Evolutionary conservation across 306 rosid genomes (phyloP), one percentile per base, ranked within the genome.

Genomic region (Chamaecrista fasciculata): DNA sequence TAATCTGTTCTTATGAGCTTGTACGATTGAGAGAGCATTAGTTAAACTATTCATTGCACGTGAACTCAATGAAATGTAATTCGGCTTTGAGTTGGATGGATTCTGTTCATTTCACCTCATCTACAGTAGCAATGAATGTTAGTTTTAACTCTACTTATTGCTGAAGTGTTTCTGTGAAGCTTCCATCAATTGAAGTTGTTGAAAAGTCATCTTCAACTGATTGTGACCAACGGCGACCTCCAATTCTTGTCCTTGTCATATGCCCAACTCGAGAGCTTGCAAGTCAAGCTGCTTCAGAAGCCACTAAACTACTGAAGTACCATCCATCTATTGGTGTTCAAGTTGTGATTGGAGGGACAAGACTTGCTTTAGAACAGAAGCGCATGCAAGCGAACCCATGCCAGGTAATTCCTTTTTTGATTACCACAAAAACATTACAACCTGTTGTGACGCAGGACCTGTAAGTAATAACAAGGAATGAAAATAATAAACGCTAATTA

Each of bases 241-340:
- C 99, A 28, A 94, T 94, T 78, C 47, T 62, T 74, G 95, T 94
- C 60, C 95, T 94, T 74, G 92, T 94, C 40, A 82, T 94, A 70
- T 94, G 99, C 84, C 99, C 99, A 60, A 94, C 99, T 59, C 77
- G 99, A 71, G 99, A 94, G 82, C 94, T 94, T 80, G 99, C 99
- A 8, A 71, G 69, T 67, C 99, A 94, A 80, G 99, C 99, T 70
- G 86, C 97, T 64, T 83, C 87, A 52, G 95, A 94, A 83, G 97
- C 96, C 57, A 77, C 62, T 72, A 88, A 80, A 31, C 83, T 94
- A 72, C 80, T 94, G 72, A 94, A 89, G 78, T 91, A 89, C 68
- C 96, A 94, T 68, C 86, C 96, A 26, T 71, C 96, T 60, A 81
- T 87, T 48, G 99, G 97, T 24, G 95, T 86, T 66, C 99, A 94